Base-by-base conservation (phyloP, 202 grass and related monocot genomes). In the Setaria viridis region DNA sequence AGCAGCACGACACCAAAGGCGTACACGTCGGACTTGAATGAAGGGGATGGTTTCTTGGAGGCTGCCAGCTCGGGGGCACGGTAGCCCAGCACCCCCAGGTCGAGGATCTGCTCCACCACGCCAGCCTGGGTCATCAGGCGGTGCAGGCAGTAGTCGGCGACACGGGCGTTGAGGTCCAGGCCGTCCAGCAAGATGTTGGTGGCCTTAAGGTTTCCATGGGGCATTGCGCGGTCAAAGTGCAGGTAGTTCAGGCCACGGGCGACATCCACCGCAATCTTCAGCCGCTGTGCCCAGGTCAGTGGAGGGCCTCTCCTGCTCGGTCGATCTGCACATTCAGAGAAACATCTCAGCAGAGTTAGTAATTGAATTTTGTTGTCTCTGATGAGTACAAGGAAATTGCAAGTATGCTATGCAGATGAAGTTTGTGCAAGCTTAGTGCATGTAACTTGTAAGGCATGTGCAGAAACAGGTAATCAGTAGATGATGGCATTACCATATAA, bases 191-290 rank as follows among this genome's bases (percentile, higher is more conserved):
- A 37, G 79, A 99, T 89, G 77, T 99, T 99, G 34, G 89, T 91
- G 46, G 97, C 93, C 89, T 99, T 99, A 63, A 99, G 90, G 78
- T 99, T 99, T 37, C 97, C 97, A 2, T 99, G 97, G 29, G 97
- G 97, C 81, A 96, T 91, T 37, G 94, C 90, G 0, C 97, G 92
- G 78, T 99, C 97, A 0, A 99, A 99, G 77, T 99, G 97, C 72
- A 99, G 97, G 85, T 99, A 99, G 83, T 99, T 99, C 35, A 99
- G 94, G 39, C 97, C 97, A 2, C 97, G 93, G 0, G 97, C 90
- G 1, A 99, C 87, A 6, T 99, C 97, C 0, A 94, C 97, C 0
- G 91, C 91, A 0, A 96, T 94, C 86, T 96, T 99, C n/a, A 99
- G 88, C 1, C 97, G 90, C 59, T 96, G 97, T 1, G 92, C 97